These are phyloP conservation scores for Fusarium xylarioides DNA, from an alignment of 2,329 filamentous ascomycete genomes.

Conservation along the genomic window DNA sequence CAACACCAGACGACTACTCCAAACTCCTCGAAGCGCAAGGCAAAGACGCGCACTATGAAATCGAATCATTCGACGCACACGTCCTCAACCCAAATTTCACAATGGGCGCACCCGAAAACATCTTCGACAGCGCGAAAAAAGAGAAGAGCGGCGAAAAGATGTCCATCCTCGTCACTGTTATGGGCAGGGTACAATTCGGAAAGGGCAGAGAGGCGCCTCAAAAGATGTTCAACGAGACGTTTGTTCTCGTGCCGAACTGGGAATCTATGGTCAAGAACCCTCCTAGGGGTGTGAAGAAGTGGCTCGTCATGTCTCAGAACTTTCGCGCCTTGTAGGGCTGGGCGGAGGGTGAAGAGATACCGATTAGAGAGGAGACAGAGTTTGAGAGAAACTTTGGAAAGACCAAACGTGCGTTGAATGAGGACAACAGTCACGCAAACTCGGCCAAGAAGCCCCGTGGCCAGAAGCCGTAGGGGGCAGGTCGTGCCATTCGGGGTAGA, in stretches of 20 bases:
- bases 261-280: constrained; percentile 64
- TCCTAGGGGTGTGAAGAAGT: constrained; percentile 63
- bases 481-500: neutral
- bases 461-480: constrained; percentile 14
- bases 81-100: constrained; percentile 76
- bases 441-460: constrained; percentile 4
- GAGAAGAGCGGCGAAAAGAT: constrained; percentile 66
- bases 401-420: constrained; percentile 3
- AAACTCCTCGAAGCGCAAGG: constrained; percentile 73
- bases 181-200: constrained; percentile 76
- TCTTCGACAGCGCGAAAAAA: constrained; percentile 53
- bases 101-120: constrained; percentile 62
- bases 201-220: constrained; percentile 68
- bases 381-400: neutral
- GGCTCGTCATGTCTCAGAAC: constrained; percentile 77
- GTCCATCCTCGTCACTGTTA: constrained; percentile 77
- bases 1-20: constrained; percentile 71
- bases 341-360: constrained; percentile 2
- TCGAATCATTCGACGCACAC: constrained; percentile 80
- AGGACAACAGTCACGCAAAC: constrained; percentile 19
- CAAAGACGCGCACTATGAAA: constrained; percentile 70
- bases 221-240: constrained; percentile 80
- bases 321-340: constrained; percentile 64
- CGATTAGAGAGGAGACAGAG: neutral
- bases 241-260: constrained; percentile 83